Evolutionary conservation across 768 basidiomycete genomes (phyloP).

Genomic region (Hericium rajendrae): DNA sequence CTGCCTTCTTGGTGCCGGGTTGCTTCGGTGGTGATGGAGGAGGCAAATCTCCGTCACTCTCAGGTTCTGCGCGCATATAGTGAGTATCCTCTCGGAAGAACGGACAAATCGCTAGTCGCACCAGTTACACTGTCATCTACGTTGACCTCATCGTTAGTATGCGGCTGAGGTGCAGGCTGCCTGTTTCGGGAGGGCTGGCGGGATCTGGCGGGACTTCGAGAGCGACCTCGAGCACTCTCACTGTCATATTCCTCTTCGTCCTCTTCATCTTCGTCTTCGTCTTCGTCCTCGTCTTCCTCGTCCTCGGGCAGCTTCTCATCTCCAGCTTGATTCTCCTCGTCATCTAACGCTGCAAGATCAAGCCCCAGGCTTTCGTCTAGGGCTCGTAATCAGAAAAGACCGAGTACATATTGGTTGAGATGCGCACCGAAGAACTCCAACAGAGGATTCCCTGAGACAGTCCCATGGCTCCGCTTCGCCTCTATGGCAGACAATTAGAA

Average conservation of each 20-base stretch:
- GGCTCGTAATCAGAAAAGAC: neutral
- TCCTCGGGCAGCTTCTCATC: neutral
- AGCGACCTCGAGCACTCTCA: slow-evolving; percentile 1
- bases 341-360: slow-evolving; percentile 8
- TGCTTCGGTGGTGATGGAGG: neutral
- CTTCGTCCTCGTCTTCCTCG: slow-evolving; percentile 6
- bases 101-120: neutral
- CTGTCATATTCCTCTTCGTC: slow-evolving; percentile 8
- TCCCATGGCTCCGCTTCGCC: slow-evolving; percentile 3
- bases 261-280: slow-evolving; percentile 15
- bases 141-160: neutral
- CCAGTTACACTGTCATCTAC: neutral
- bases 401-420: neutral
- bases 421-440: slow-evolving; percentile 18
- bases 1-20: neutral
- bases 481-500: neutral
- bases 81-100: neutral
- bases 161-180: neutral
- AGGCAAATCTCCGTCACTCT: slow-evolving; percentile 10
- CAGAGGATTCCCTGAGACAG: slow-evolving; percentile 15
- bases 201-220: neutral
- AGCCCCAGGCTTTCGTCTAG: slow-evolving; percentile 12
- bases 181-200: neutral
- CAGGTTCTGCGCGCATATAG: slow-evolving; percentile 18
- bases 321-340: neutral